phyloP scores from a whole-genome alignment of 2,329 filamentous ascomycete genomes.

The Fusarium armeniacum region DNA sequence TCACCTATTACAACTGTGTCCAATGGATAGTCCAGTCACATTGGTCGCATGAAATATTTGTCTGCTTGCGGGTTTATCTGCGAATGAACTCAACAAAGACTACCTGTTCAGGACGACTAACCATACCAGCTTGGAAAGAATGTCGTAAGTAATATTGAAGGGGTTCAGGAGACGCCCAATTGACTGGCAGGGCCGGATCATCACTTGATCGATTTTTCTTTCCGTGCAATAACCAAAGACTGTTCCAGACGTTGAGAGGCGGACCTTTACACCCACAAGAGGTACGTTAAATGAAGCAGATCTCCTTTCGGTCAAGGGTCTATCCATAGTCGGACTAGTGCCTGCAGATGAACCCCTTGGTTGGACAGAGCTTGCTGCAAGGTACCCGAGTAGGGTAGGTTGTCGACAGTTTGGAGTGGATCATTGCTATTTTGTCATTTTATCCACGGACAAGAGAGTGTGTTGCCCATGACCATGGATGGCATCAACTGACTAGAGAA shows the following conservation, averaged over 20 bases:
- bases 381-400: slow-evolving; percentile 37
- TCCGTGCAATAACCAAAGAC: slow-evolving; percentile 14
- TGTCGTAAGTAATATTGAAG: slow-evolving; percentile 1
- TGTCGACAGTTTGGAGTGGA: slow-evolving; percentile 36
- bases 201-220: slow-evolving; percentile 7
- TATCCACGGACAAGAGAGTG: not conserved
- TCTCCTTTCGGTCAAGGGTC: slow-evolving; percentile 44
- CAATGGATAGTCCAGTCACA: slow-evolving; percentile 31
- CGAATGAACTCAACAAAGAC: slow-evolving; percentile 32
- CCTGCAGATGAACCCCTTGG: slow-evolving; percentile 9
- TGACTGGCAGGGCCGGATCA: slow-evolving; percentile 35
- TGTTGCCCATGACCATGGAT: slow-evolving; percentile 9
- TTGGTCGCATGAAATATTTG: slow-evolving; percentile 10
- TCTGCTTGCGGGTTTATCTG: slow-evolving; percentile 28
- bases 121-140: slow-evolving; percentile 18
- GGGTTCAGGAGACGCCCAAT: slow-evolving; percentile 19
- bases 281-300: slow-evolving; percentile 47
- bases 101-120: slow-evolving; percentile 14
- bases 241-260: slow-evolving; percentile 42
- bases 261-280: slow-evolving; percentile 35
- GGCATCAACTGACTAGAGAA: slow-evolving; percentile 8
- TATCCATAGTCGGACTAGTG: slow-evolving; percentile 36
- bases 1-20: slow-evolving; percentile 15
- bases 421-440: slow-evolving; percentile 18
- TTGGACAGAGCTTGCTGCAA: slow-evolving; percentile 43